Conservation (phyloP, 306 rosid genomes). For the Castanea sativa region DNA sequence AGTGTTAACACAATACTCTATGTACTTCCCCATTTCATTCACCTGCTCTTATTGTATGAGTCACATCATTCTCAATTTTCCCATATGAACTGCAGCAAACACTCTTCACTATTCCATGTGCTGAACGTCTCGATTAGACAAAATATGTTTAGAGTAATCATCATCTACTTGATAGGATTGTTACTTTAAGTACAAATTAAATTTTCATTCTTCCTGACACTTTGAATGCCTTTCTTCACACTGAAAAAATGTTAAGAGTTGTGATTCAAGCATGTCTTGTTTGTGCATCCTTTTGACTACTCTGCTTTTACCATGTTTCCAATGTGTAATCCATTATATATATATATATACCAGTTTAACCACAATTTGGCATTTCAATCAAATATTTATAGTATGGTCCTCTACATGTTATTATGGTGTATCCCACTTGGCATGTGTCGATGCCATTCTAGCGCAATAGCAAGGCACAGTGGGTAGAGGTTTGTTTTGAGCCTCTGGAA, state of each 20-base stretch:
- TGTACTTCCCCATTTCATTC: too few species aligned
- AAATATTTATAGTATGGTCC: not conserved
- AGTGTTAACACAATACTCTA: too few species aligned
- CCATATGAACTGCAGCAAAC: too few species aligned
- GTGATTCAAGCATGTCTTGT: not conserved
- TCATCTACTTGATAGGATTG: not conserved
- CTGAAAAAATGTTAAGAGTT: not conserved
- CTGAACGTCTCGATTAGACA: not conserved
- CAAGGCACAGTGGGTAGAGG: not conserved
- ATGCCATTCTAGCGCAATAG: not conserved
- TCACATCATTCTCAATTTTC: too few species aligned
- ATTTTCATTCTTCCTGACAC: not conserved
- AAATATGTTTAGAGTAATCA: not conserved
- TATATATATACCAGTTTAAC: not conserved
- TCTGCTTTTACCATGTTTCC: not conserved
- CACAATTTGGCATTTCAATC: not conserved
- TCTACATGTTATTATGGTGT: not conserved
- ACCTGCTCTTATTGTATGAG: too few species aligned
- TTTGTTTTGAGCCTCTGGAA: constrained; percentile 1
- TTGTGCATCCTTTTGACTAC: constrained; percentile 4
- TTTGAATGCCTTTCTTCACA: not conserved
- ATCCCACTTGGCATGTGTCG: not conserved
- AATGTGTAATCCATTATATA: not conserved
- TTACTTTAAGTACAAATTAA: too few species aligned
- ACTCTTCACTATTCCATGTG: not conserved